Evolutionary conservation across 2,329 filamentous ascomycete species (phyloP).

Genomic region (Aspergillus sp.): DNA sequence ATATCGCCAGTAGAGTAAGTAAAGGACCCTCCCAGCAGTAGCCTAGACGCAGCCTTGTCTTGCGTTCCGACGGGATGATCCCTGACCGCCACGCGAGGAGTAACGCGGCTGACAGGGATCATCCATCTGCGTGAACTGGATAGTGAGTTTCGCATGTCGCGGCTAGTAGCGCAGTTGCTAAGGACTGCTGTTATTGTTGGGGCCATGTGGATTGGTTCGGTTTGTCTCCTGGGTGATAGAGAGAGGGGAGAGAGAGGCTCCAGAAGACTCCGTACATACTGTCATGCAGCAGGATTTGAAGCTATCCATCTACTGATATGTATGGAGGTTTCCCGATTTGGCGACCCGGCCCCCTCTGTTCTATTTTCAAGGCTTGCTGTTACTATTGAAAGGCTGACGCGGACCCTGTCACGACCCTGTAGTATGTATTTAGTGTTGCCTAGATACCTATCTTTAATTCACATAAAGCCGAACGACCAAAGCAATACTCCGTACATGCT

Average conservation of each 20-base stretch:
- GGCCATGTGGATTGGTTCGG: too few relatives aligned
- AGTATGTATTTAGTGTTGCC: too few relatives aligned
- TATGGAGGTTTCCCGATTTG: neutral
- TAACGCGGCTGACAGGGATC: constrained; percentile 36
- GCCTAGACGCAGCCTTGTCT: constrained; percentile 17
- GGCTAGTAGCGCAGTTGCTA: neutral
- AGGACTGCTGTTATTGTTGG: too few relatives aligned
- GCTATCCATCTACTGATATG: neutral
- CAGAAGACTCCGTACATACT: constrained; percentile 1
- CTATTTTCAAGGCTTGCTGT: neutral
- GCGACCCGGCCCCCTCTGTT: neutral
- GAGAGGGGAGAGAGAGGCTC: neutral
- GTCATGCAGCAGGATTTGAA: neutral
- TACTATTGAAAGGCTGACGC: neutral
- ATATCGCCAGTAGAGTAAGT: neutral
- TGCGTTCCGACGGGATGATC: constrained; percentile 11
- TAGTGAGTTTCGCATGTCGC: neutral
- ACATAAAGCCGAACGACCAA: too few relatives aligned
- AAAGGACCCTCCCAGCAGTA: neutral
- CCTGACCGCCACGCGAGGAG: constrained; percentile 9
- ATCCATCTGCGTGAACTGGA: constrained; percentile 3
- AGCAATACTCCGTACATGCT: neutral
- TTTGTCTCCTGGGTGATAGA: neutral
- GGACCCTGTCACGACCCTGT: neutral
- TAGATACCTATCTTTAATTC: too few relatives aligned